Evolutionary conservation across 257 asterid genomes (phyloP).

Genomic region (Verbascum thapsus): DNA sequence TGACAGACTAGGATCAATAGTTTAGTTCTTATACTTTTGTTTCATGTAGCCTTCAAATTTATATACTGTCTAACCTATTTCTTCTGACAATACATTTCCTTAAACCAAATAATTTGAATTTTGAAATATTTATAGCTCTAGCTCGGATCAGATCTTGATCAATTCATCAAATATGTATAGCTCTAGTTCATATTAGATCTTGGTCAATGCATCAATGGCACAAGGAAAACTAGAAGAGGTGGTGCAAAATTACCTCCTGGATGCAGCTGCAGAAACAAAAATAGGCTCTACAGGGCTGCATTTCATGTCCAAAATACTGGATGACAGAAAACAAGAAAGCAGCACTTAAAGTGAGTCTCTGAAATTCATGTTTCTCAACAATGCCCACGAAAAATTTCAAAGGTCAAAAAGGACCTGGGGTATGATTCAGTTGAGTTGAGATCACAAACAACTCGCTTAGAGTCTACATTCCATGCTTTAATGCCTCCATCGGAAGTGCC

Average conservation of each 20-base stretch:
- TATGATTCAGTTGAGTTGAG: constrained; percentile 67
- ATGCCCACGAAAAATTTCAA: too few relatives aligned
- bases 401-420: constrained; percentile 60
- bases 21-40: neutral
- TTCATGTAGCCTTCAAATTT: constrained; percentile 11
- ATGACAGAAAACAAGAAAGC: constrained; percentile 30
- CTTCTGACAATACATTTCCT: neutral
- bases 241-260: constrained; percentile 59
- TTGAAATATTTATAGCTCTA: neutral
- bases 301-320: constrained; percentile 93
- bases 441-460: constrained; percentile 97
- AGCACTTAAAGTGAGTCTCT: constrained; percentile 20
- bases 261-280: constrained; percentile 96
- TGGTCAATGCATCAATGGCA: constrained; percentile 15
- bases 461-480: constrained; percentile 97
- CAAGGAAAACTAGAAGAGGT: constrained; percentile 19
- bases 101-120: neutral
- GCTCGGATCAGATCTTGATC: constrained; percentile 16
- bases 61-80: neutral
- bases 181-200: constrained; percentile 8
- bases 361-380: constrained; percentile 22
- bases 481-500: constrained; percentile 98
- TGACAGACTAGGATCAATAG: neutral
- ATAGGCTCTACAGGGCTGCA: constrained; percentile 99
- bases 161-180: constrained; percentile 14